Conservation (phyloP, 2,329 filamentous ascomycete species). For the Colletotrichum simmondsii region DNA sequence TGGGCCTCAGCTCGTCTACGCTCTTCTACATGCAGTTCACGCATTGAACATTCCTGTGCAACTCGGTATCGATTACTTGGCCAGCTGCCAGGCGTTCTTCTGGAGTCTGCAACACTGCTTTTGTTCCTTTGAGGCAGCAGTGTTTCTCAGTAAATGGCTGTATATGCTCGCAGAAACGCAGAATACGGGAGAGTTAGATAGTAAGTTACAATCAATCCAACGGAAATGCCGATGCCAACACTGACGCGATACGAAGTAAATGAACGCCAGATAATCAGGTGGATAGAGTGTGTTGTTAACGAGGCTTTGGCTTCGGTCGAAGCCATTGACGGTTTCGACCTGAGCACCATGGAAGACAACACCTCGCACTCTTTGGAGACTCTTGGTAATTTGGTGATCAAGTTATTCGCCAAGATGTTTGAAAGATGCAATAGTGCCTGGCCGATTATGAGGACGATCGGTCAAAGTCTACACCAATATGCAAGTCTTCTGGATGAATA, state of each 20-base stretch:
- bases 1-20: neutral
- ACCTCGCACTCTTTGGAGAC: neutral
- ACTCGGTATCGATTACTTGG: constrained; percentile 10
- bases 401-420: constrained; percentile 8
- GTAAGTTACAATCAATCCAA: neutral
- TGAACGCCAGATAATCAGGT: neutral
- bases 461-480: constrained; percentile 3
- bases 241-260: neutral
- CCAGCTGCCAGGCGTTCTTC: constrained; percentile 12
- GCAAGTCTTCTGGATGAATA: neutral
- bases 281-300: constrained; percentile 1
- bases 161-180: neutral
- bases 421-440: neutral
- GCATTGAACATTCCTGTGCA: constrained; percentile 15
- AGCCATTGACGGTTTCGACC: neutral
- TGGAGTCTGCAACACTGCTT: constrained; percentile 18
- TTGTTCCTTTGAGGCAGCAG: neutral
- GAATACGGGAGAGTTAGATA: neutral
- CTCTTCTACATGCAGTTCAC: constrained; percentile 12
- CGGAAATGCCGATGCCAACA: neutral
- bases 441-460: constrained; percentile 8
- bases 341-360: neutral
- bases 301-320: neutral
- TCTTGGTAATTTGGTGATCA: neutral
- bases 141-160: neutral